These are phyloP conservation scores for Murraya koenigii DNA, from an alignment of 345 rosid species.

Conservation along the genomic window DNA sequence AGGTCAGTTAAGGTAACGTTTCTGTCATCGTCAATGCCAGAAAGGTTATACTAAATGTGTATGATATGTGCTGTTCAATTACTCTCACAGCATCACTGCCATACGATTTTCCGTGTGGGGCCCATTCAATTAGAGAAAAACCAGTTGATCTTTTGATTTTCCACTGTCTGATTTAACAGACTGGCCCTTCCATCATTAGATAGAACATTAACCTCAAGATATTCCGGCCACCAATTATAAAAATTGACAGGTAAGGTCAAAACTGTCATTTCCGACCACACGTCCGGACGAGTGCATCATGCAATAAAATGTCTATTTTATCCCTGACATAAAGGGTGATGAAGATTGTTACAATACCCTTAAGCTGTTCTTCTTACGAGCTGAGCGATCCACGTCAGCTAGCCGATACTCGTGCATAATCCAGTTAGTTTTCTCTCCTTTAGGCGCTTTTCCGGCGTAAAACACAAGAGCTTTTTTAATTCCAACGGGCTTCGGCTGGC, in stretches of 20 bases:
- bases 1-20: background rate
- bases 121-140: background rate
- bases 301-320: constrained; percentile 1
- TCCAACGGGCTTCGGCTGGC: constrained; percentile 70
- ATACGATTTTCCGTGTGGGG: background rate
- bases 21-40: background rate
- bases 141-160: background rate
- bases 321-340: background rate
- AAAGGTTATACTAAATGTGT: background rate
- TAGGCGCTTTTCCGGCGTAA: constrained; percentile 83
- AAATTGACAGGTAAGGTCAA: constrained; percentile 5
- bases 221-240: constrained; percentile 9
- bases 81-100: background rate
- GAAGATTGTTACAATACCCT: constrained; percentile 42
- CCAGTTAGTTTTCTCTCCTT: constrained; percentile 94
- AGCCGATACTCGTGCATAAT: constrained; percentile 97
- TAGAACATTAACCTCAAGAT: background rate
- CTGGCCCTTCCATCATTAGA: background rate
- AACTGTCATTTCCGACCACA: constrained; percentile 6
- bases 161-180: background rate
- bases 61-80: background rate
- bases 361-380: constrained; percentile 75
- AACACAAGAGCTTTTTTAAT: constrained; percentile 92
- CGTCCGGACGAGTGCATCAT: background rate
- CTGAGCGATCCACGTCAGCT: constrained; percentile 87